A percentile compares a stretch with the other conserved stretches of the same genome.
These are phyloP conservation scores for Grosmannia huntii DNA, from an alignment of 2,329 filamentous ascomycete species.

Conservation along the genomic window DNA sequence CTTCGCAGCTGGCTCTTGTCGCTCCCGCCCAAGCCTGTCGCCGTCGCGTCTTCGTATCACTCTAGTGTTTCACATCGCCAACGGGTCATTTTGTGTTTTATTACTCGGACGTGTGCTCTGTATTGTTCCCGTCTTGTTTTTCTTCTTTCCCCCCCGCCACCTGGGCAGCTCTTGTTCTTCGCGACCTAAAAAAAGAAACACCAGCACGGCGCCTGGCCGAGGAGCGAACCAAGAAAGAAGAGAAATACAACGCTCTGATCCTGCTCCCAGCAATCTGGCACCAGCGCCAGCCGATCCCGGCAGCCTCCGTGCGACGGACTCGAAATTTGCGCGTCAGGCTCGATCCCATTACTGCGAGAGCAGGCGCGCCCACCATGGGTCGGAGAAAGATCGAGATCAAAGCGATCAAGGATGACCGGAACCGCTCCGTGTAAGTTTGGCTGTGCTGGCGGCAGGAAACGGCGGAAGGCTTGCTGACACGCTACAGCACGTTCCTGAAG, in stretches of 20 bases:
- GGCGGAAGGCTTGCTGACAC: neutral
- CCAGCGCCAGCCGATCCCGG: neutral
- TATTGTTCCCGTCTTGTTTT: slow-evolving; percentile 1
- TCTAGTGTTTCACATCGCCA: slow-evolving; percentile 3
- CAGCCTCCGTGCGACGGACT: neutral
- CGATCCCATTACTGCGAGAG: neutral
- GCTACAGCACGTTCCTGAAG: slow-evolving; percentile 80
- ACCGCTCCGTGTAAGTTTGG: slow-evolving; percentile 77
- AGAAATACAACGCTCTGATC: slow-evolving; percentile 1
- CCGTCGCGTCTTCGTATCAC: neutral
- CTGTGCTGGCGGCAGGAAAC: neutral
- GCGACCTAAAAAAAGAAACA: slow-evolving; percentile 13
- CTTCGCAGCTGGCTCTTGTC: neutral
- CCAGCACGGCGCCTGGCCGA: slow-evolving; percentile 1
- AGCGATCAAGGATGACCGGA: slow-evolving; percentile 96
- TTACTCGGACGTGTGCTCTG: neutral
- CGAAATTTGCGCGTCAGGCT: neutral
- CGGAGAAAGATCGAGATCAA: slow-evolving; percentile 99
- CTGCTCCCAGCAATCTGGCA: neutral
- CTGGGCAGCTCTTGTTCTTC: slow-evolving; percentile 3
- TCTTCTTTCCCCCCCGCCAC: slow-evolving; percentile 1
- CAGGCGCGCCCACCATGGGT: slow-evolving; percentile 51
- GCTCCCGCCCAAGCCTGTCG: neutral
- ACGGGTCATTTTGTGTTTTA: neutral
- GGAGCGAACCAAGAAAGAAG: neutral